Evolutionary conservation across 2,329 filamentous ascomycete genomes (phyloP).

Genomic region (Chalaropsis ovoidea): DNA sequence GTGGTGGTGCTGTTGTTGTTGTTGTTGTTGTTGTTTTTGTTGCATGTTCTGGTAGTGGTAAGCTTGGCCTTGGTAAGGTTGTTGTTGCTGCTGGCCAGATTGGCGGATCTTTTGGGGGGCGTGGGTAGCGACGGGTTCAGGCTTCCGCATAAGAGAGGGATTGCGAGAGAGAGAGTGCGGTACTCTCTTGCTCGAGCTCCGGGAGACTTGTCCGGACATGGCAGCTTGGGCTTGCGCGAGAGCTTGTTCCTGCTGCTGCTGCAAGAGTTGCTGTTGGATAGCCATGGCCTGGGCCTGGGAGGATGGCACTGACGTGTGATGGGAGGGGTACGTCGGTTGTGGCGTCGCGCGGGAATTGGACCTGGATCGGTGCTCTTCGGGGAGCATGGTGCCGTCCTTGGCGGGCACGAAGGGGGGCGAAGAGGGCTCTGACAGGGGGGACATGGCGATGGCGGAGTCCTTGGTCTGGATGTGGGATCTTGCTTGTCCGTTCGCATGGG

Average conservation of each 20-base stretch:
- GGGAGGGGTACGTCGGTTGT: slow-evolving; percentile 43
- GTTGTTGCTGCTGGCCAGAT: slow-evolving; percentile 20
- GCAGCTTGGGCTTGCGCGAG: slow-evolving; percentile 70
- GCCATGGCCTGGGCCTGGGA: slow-evolving; percentile 37
- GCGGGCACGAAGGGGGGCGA: slow-evolving; percentile 38
- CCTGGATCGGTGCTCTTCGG: slow-evolving; percentile 56
- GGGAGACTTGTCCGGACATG: slow-evolving; percentile 59
- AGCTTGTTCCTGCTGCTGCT: slow-evolving; percentile 81
- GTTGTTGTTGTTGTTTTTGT: slow-evolving; percentile 20
- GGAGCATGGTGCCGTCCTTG: slow-evolving; percentile 51
- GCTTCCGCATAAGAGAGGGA: slow-evolving; percentile 32
- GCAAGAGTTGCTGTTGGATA: slow-evolving; percentile 46
- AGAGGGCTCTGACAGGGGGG: slow-evolving; percentile 48
- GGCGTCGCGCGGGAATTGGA: slow-evolving; percentile 53
- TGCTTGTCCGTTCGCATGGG: slow-evolving; percentile 45
- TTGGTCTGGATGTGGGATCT: slow-evolving; percentile 44
- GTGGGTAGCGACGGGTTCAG: slow-evolving; percentile 24
- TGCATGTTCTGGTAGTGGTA: slow-evolving; percentile 26
- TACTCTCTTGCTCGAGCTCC: slow-evolving; percentile 64
- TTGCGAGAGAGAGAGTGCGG: slow-evolving; percentile 41
- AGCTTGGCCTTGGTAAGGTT: slow-evolving; percentile 20
- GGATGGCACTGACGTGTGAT: slow-evolving; percentile 23
- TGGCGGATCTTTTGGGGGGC: slow-evolving; percentile 17
- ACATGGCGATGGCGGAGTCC: slow-evolving; percentile 55
- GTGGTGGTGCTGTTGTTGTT: slow-evolving; percentile 20